These are phyloP conservation scores for Exidia glandulosa DNA, from an alignment of 768 basidiomycete species.

Conservation along the genomic window DNA sequence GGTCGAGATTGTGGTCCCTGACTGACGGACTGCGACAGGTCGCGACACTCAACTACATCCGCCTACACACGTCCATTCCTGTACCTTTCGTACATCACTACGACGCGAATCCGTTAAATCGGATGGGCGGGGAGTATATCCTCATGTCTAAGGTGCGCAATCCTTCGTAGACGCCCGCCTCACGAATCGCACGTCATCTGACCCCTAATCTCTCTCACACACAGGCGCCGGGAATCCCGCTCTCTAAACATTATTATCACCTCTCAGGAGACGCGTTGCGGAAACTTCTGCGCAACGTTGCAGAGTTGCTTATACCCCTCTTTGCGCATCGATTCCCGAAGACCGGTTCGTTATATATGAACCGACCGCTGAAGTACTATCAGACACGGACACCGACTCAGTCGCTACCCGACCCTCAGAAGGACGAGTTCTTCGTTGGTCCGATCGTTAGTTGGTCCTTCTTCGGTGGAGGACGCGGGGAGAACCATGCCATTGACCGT, in stretches of 20 bases:
- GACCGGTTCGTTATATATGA: conserved; percentile 50
- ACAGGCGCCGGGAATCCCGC: conserved; percentile 64
- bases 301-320: conserved; percentile 55
- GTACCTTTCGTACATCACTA: conserved; percentile 68
- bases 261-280: conserved; percentile 55
- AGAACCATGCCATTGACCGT: conserved; percentile 60
- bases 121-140: conserved; percentile 76
- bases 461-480: conserved; percentile 75
- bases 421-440: conserved; percentile 47
- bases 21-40: conserved; percentile 23
- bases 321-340: conserved; percentile 67
- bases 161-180: not conserved
- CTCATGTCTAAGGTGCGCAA: conserved; percentile 70
- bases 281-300: conserved; percentile 56
- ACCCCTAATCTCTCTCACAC: not conserved
- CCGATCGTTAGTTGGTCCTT: conserved; percentile 87
- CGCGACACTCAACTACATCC: conserved; percentile 73
- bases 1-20: not conserved
- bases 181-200: not conserved
- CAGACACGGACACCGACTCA: conserved; percentile 14
- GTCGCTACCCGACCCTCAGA: conserved; percentile 8
- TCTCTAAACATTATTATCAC: conserved; percentile 60
- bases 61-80: conserved; percentile 56
- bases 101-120: conserved; percentile 76
- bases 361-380: not conserved